Conservation (phyloP, 176 grass and related monocot genomes). For the Lolium multiflorum region DNA sequence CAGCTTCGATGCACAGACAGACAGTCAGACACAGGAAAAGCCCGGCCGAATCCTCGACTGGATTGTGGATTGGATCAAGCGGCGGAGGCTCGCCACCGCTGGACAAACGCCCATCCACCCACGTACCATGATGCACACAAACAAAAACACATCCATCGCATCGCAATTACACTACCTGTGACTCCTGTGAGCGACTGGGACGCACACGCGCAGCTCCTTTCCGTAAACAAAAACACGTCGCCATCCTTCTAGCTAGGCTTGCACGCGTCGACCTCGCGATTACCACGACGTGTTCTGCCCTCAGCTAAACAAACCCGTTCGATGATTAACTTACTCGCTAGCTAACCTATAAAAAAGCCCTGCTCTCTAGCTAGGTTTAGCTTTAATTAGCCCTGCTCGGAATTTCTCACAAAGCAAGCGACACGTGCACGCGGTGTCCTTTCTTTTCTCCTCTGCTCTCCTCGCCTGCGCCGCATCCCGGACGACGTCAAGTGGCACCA, state of each 20-base stretch:
- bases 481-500: slow-evolving; percentile 16
- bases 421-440: neutral
- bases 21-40: too few species aligned
- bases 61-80: too few species aligned
- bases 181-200: neutral
- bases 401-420: neutral
- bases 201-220: neutral
- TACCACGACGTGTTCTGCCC: neutral
- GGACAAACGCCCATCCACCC: neutral
- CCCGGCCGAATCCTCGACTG: too few species aligned
- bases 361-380: neutral
- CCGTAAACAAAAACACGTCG: neutral
- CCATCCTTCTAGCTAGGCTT: neutral
- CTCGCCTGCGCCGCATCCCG: neutral
- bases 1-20: too few species aligned
- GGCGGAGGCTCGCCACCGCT: too few species aligned
- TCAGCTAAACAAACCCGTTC: too few species aligned
- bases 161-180: neutral
- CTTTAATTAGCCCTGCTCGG: neutral
- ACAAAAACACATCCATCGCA: neutral
- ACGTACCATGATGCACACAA: neutral
- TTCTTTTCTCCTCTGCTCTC: neutral
- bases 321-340: neutral
- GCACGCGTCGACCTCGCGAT: neutral
- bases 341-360: too few species aligned